phyloP scores from a whole-genome alignment of 2,329 filamentous ascomycete genomes.

The Fusarium vanettenii region DNA sequence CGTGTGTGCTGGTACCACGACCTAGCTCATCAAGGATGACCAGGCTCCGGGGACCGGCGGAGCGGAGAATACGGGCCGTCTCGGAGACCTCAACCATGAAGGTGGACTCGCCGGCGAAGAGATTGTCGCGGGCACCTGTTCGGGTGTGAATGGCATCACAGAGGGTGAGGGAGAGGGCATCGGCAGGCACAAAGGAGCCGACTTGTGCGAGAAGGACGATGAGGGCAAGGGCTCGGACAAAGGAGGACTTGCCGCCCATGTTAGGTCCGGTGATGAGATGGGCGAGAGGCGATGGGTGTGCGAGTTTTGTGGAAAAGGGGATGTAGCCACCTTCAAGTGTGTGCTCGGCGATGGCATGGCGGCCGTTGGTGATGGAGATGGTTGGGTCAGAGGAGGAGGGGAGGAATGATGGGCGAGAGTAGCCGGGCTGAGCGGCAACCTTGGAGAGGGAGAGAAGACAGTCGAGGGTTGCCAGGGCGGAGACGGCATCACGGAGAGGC shows the following conservation, averaged over 20 bases:
- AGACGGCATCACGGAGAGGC: conserved; percentile 86
- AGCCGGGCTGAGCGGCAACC: conserved; percentile 87
- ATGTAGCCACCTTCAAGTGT: conserved; percentile 88
- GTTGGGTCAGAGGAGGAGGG: conserved; percentile 71
- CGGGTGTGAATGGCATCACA: conserved; percentile 94
- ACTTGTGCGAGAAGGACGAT: conserved; percentile 95
- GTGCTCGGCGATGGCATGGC: conserved; percentile 97
- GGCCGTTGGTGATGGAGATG: conserved; percentile 73
- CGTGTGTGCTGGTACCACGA: conserved; percentile 92
- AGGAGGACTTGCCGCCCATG: conserved; percentile 99
- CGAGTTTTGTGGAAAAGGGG: conserved; percentile 84
- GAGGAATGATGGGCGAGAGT: conserved; percentile 79
- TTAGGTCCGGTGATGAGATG: conserved; percentile 96
- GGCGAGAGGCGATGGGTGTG: conserved; percentile 73
- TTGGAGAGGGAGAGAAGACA: conserved; percentile 88
- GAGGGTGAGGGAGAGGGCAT: conserved; percentile 78
- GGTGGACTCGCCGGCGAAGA: conserved; percentile 92
- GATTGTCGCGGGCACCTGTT: conserved; percentile 96
- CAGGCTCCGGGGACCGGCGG: conserved; percentile 84
- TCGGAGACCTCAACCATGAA: conserved; percentile 99
- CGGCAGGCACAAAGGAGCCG: conserved; percentile 91
- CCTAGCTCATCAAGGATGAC: conserved; percentile 96
- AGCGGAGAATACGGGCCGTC: conserved; percentile 89
- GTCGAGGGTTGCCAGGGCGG: conserved; percentile 87
- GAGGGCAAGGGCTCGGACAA: conserved; percentile 91